Conservation (phyloP, 1,284 basidiomycete species). For the Tetrapyrgos nigripes region DNA sequence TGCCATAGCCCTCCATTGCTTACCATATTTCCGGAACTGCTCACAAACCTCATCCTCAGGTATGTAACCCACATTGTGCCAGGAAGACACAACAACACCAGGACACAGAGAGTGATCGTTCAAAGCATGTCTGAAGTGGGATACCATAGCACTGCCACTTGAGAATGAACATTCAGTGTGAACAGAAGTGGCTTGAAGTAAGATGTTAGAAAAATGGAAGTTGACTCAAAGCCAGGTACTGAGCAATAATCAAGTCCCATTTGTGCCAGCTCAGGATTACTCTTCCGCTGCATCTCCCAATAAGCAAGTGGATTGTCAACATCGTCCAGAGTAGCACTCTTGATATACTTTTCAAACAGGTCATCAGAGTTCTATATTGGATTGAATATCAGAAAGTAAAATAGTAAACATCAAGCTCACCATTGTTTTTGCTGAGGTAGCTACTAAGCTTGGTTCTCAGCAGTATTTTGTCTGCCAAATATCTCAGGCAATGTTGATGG, state of each 20-base stretch:
- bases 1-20: background rate
- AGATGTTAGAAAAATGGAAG: background rate
- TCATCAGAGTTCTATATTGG: background rate
- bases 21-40: background rate
- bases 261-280: background rate
- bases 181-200: background rate
- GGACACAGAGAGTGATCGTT: background rate
- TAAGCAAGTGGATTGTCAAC: background rate
- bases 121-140: background rate
- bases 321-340: background rate
- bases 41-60: background rate
- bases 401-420: background rate
- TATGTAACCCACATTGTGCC: background rate
- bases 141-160: background rate
- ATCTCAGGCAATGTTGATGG: background rate
- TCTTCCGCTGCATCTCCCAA: background rate
- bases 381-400: background rate
- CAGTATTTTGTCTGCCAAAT: background rate
- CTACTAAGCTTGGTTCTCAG: background rate
- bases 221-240: background rate
- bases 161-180: background rate
- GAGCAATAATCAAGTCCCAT: background rate
- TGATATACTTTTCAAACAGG: background rate
- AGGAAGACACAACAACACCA: background rate
- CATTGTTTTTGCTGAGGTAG: background rate